Conservation (phyloP, 208 protist species). For the Acanthamoeba royreba region DNA sequence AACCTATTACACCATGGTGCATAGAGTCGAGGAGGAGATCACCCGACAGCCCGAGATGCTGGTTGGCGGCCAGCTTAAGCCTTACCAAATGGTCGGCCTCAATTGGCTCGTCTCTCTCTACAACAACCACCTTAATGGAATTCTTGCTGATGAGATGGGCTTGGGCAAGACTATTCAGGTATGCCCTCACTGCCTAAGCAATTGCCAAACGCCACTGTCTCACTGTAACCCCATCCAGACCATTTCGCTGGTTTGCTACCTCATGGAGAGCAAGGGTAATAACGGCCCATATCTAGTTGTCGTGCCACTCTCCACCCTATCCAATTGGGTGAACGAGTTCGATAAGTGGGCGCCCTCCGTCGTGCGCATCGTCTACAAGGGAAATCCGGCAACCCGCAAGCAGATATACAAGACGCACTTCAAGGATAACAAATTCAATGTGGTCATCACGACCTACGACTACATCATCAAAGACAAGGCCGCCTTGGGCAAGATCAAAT, state of each 20-base stretch:
- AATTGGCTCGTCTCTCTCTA: slow-evolving; percentile 94
- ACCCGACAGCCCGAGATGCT: slow-evolving; percentile 63
- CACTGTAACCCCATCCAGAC: slow-evolving; percentile 92
- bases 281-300: too few species aligned
- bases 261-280: too few species aligned
- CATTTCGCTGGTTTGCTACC: too few species aligned
- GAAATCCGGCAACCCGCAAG: slow-evolving; percentile 74
- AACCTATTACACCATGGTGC: too few species aligned
- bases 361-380: slow-evolving; percentile 87
- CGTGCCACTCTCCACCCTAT: too few species aligned
- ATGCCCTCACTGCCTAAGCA: slow-evolving; percentile 95
- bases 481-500: slow-evolving; percentile 92
- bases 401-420: not conserved
- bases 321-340: too few species aligned
- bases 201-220: slow-evolving; percentile 90
- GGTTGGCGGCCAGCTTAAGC: slow-evolving; percentile 70
- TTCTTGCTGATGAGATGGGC: slow-evolving; percentile 98
- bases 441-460: not conserved
- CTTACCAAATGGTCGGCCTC: slow-evolving; percentile 92
- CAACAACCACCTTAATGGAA: slow-evolving; percentile 92
- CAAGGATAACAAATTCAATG: not conserved
- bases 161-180: slow-evolving; percentile 96
- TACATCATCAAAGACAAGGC: slow-evolving; percentile 60
- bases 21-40: too few species aligned
- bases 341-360: too few species aligned